Evolutionary conservation across 495 filamentous ascomycete genomes (phyloP).

Genomic region (Trichocladium uniseriatum): DNA sequence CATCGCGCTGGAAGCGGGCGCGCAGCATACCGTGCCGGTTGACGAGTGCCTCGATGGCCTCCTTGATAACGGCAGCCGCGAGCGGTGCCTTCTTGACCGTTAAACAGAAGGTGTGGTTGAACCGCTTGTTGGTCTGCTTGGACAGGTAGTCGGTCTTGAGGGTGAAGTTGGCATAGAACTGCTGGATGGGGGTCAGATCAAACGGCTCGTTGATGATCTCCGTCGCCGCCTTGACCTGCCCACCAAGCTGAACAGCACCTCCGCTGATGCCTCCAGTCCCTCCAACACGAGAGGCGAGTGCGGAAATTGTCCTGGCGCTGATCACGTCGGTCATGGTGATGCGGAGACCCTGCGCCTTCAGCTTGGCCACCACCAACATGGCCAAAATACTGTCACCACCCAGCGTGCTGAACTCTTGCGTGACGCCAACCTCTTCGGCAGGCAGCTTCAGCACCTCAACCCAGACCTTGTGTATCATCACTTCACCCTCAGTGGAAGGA

Average conservation of each 20-base stretch:
- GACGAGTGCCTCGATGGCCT: conserved; percentile 39
- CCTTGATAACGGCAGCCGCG: conserved; percentile 25
- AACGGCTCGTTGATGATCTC: conserved; percentile 10
- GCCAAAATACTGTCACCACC: conserved; percentile 27
- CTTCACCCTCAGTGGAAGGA: background rate
- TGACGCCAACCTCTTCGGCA: conserved; percentile 24
- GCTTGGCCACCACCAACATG: conserved; percentile 24
- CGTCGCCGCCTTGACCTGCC: background rate
- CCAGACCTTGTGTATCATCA: conserved; percentile 28
- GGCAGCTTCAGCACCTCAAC: conserved; percentile 45
- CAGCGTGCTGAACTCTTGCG: conserved; percentile 26
- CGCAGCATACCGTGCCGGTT: conserved; percentile 55
- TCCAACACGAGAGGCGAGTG: conserved; percentile 9
- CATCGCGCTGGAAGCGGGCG: conserved; percentile 39
- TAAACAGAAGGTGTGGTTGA: conserved; percentile 50
- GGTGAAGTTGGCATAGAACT: conserved; percentile 43
- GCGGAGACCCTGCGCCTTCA: conserved; percentile 9
- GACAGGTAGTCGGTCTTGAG: background rate
- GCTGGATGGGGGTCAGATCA: conserved; percentile 50
- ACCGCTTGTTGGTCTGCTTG: conserved; percentile 40
- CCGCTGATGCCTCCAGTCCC: background rate
- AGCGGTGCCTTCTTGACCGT: conserved; percentile 27
- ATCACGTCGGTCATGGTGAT: conserved; percentile 17
- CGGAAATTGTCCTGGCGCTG: conserved; percentile 14
- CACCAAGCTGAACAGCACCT: background rate